Evolutionary conservation across 164 flowering plant species (phyloP).

Genomic region (Vitis rotundifolia): DNA sequence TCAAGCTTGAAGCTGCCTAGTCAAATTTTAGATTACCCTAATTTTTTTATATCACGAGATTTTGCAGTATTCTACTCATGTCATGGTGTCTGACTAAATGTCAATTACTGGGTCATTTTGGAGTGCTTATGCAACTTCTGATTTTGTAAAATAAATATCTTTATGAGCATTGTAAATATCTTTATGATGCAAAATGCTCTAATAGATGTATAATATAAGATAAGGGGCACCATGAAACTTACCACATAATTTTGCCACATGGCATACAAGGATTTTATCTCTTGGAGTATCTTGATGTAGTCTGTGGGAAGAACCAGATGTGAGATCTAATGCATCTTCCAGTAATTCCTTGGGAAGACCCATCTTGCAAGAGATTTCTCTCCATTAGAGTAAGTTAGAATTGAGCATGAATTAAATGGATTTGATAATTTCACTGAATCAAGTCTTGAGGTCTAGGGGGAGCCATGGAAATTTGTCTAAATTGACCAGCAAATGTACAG

Average conservation of each 20-base stretch:
- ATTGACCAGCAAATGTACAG: too few species aligned
- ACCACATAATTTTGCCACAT: slow-evolving; percentile 18
- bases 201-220: slow-evolving; percentile 51
- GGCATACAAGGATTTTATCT: slow-evolving; percentile 33
- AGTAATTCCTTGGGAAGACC: too few species aligned
- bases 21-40: background rate
- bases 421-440: too few species aligned
- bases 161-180: background rate
- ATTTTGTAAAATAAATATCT: background rate
- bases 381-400: too few species aligned
- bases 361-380: too few species aligned
- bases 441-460: too few species aligned
- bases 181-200: slow-evolving; percentile 47
- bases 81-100: background rate
- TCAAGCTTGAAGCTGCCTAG: slow-evolving; percentile 49
- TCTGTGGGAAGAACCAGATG: too few species aligned
- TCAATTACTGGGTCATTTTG: background rate
- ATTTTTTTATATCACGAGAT: background rate
- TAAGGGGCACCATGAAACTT: slow-evolving; percentile 34
- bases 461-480: too few species aligned
- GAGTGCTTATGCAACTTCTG: background rate
- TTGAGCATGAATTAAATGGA: too few species aligned
- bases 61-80: background rate
- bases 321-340: too few species aligned
- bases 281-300: slow-evolving; percentile 45